Base-by-base conservation (phyloP, 257 asterid genomes). In the Scutellaria barbata region DNA sequence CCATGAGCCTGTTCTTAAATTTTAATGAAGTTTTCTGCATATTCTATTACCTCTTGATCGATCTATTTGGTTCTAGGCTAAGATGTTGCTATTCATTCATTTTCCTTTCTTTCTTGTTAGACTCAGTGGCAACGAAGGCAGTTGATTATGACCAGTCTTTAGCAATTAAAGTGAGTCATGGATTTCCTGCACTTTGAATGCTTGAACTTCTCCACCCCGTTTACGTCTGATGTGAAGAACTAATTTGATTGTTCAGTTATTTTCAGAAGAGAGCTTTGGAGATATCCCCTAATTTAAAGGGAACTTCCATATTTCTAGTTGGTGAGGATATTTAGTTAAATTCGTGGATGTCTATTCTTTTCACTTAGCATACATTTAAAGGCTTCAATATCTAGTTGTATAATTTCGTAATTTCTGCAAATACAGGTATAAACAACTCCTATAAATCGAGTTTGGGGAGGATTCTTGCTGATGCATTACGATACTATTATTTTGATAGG, bases 401-500 rank as follows among this genome's bases (percentile, higher is more conserved):
- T 20, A 35, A 61, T 53, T 1, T 17, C 39, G n/a, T 62, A 42
- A 12, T 74, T 63, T 59, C 17, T 75, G 53, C 22, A 42, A 40
- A 54, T 63, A 39, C 80, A 94, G 97, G 97, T 56, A 79, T 91
- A 63, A 84, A 81, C 78, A 88, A 87, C 83, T 79, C 95, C 61
- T 84, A 88, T 62, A 94, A 91, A 80, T 84, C 85, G 61, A 69
- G 78, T 61, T 74, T 88, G 83, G 99, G 95, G 73, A 84, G 73
- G 74, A 79, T 79, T 62, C 96, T 94, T 51, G 96, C 97, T 0
- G 96, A 91, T 70, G 80, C 92, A 57, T 74, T 94, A 55, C 83
- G 96, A 69, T 91, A 91, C 83, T 89, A 85, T 73, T 89, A 79
- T 76, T 91, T 94, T 72, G 96, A 94, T 81, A 88, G 99, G 99